Base-by-base conservation (phyloP, 2,329 filamentous ascomycete genomes). In the Sordariomycetes sp. region DNA sequence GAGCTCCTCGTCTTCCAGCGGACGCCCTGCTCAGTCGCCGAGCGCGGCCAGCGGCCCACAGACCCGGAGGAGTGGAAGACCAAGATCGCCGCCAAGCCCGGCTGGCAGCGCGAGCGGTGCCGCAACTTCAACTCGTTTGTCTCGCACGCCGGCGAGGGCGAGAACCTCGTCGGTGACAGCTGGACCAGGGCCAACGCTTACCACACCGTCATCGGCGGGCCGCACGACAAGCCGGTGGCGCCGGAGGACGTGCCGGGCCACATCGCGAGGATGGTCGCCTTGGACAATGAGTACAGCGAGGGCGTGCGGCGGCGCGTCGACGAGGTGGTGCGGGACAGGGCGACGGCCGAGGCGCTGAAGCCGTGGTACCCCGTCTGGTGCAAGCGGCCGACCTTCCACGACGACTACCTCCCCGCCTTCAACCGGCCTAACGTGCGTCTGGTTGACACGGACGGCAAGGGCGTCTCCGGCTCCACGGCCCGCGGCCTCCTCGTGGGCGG, bases 341-440 rank as follows among this genome's bases (percentile, higher is more conserved):
- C 65, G 1, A 80, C 74, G 0, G 83, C 83, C 0, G 72, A 75
- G 34, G 72, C 68, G 6, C 72, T 86, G 4, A 81, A 82, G 65
- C 71, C 81, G 0, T 85, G 80, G 79, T 87, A 86, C 63, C 75
- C 79, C 0, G 68, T 69, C 0, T 85, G 79, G 76, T 87, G 83
- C 71, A 87, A 87, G 67, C 76, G 84, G 0, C 82, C 83, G 0
- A 76, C 72, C 37, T 86, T 86, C 67, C 80, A 82, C 66, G 80
- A 86, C 63, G 74, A 77, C 10, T 86, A 83, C 64, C 74, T 87
- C 0, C 64, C 72, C 3, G 62, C 75, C 0, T 87, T 86, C 74
- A 87, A 87, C 68, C 65, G 64, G 32, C 67, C 73, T 0, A 78
- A 83, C 62, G 83, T 87, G 3, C 72, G 75, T 7, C 76, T 87